Percentiles rank a stretch among this genome's conserved stretches.
phyloP scores from a whole-genome alignment of 345 rosid genomes.

The Syzygium aqueum region DNA sequence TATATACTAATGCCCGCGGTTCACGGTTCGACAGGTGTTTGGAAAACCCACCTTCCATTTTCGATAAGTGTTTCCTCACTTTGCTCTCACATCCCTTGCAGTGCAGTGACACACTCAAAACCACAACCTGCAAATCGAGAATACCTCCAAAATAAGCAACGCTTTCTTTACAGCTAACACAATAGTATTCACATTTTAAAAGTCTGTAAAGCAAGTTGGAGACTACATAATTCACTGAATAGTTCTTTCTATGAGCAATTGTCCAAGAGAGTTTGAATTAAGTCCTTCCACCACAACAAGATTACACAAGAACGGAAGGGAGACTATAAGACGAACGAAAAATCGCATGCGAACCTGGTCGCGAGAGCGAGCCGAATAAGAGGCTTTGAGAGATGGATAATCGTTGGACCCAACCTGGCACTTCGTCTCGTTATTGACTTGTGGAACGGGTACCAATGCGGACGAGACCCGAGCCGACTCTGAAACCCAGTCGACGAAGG shows the following conservation, averaged over 20 bases:
- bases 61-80: slow-evolving; percentile 79
- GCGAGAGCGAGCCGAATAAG: slow-evolving; percentile 31
- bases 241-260: not conserved
- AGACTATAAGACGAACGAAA: not conserved
- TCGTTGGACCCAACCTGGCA: not conserved
- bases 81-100: slow-evolving; percentile 98
- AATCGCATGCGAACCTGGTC: slow-evolving; percentile 18
- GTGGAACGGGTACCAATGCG: slow-evolving; percentile 22
- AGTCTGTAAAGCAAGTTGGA: too few relatives aligned
- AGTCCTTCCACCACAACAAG: not conserved
- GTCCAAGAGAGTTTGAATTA: not conserved
- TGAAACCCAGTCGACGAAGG: slow-evolving; percentile 31
- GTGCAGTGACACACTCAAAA: slow-evolving; percentile 80
- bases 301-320: not conserved
- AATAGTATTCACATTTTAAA: too few relatives aligned
- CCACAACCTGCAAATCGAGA: slow-evolving; percentile 53
- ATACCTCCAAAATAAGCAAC: not conserved
- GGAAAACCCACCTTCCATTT: slow-evolving; percentile 67
- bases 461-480: slow-evolving; percentile 21
- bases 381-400: slow-evolving; percentile 24
- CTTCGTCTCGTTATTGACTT: slow-evolving; percentile 7
- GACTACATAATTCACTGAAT: not conserved
- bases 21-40: not conserved
- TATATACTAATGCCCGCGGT: not conserved
- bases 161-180: not conserved